Base-by-base conservation (phyloP, 2,329 filamentous ascomycete species). In the Aspergillus quadricinctus region DNA sequence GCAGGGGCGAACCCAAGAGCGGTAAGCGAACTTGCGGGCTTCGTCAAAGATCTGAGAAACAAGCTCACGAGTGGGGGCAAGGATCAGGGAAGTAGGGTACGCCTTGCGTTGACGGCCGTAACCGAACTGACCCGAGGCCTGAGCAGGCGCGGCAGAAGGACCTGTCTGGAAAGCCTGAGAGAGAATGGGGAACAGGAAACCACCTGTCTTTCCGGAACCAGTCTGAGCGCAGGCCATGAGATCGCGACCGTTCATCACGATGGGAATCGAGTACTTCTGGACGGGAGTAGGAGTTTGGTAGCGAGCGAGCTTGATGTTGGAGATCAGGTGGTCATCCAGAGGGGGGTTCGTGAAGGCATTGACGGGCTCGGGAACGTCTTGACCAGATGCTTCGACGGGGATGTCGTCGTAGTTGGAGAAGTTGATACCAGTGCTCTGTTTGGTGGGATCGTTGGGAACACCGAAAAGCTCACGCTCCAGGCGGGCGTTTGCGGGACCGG, bases 351-450 rank as follows among this genome's bases (percentile, higher is more conserved):
- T 91, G 84, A 99, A 99, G 60, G 86, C 83, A 64, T 87, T 87
- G 65, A 97, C 90, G 43, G 93, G 89, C 72, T 97, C 94, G 48
- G 94, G 94, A 53, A 97, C 92, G 71, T 96, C 86, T 53, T 91
- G 88, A 59, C 94, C 94, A 58, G 93, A 97, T 62, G 94, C 94
- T 79, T 97, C 94, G 63, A 99, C 94, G 54, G 94, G 94, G 65
- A 99, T 99, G 77, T 99, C 94, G 72, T 99, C 94, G 79, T 99
- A 99, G 83, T 99, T 99, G 81, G 96, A 88, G 75, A 99, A 99
- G 85, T 99, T 99, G 88, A 99, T 97, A 78, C 94, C 94, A 35
- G 92, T 97, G 71, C 95, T 90, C 76, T 96, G 90, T 83, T 97
- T 97, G 65, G 88, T 86, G 61, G 93, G 91, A 72, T 97, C 94